A percentile compares a stretch with the other conserved stretches of the same genome.
Conservation (phyloP, 1,284 basidiomycete species). For the Mrakiaceae sp. region DNA sequence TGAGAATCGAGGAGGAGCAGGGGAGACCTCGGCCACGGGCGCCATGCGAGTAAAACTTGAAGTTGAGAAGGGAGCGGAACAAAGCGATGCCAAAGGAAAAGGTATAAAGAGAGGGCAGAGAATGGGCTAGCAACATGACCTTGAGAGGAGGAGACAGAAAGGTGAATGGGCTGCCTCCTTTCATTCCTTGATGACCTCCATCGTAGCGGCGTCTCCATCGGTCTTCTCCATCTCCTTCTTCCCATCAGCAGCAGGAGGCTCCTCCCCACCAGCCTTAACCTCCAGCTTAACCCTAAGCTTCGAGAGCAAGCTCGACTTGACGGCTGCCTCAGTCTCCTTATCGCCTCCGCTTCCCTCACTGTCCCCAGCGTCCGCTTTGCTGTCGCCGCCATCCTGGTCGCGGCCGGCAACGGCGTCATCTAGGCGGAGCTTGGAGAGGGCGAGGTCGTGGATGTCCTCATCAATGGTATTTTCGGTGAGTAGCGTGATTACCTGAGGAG, state of each 20-base stretch:
- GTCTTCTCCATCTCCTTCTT: neutral
- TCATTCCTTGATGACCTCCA: too few species aligned
- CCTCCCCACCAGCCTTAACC: neutral
- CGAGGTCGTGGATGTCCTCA: constrained; percentile 85
- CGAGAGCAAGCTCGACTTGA: constrained; percentile 5
- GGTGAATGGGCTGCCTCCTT: too few species aligned
- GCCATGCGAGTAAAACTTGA: too few species aligned
- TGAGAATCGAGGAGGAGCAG: too few species aligned
- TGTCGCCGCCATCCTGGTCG: constrained; percentile 29
- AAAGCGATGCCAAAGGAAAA: too few species aligned
- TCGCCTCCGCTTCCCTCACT: constrained; percentile 42
- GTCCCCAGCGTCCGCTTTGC: neutral
- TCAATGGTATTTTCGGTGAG: constrained; percentile 88
- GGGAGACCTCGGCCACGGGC: too few species aligned
- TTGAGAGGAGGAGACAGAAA: too few species aligned
- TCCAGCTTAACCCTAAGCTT: constrained; percentile 8
- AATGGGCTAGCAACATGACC: too few species aligned
- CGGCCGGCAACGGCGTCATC: constrained; percentile 86
- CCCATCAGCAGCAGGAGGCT: neutral
- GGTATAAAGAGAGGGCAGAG: too few species aligned
- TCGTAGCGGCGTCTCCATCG: neutral
- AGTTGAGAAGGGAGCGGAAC: too few species aligned
- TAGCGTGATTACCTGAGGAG: constrained; percentile 61
- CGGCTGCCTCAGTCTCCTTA: constrained; percentile 56
- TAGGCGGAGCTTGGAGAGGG: constrained; percentile 76